A percentile compares a stretch with the other conserved stretches of the same genome.
Evolutionary conservation across 2,329 filamentous ascomycete species (phyloP).

Genomic region (Diaporthe ampelina): DNA sequence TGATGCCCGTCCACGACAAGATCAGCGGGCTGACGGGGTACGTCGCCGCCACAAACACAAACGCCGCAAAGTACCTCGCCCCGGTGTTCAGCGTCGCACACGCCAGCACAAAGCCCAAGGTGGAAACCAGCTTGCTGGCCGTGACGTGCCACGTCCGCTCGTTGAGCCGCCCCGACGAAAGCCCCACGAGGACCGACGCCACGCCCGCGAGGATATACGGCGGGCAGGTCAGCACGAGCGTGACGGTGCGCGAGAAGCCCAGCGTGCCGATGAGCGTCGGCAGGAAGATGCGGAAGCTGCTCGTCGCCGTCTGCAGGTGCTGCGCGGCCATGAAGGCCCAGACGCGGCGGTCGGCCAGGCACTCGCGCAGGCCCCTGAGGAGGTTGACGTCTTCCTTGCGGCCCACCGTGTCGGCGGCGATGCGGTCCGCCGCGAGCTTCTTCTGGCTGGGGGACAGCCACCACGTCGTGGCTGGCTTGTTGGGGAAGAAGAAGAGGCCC

Average conservation of each 20-base stretch:
- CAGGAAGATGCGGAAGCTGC: slow-evolving; percentile 49
- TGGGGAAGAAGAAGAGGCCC: slow-evolving; percentile 52
- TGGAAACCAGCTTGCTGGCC: slow-evolving; percentile 54
- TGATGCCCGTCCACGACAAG: slow-evolving; percentile 57
- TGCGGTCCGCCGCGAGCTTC: slow-evolving; percentile 51
- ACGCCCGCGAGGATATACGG: slow-evolving; percentile 61
- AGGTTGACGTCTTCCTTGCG: neutral
- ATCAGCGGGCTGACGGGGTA: slow-evolving; percentile 59
- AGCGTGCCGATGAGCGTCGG: slow-evolving; percentile 57
- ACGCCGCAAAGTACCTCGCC: slow-evolving; percentile 49
- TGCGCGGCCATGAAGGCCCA: slow-evolving; percentile 28
- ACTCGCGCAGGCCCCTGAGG: slow-evolving; percentile 3
- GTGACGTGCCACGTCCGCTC: slow-evolving; percentile 64
- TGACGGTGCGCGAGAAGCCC: slow-evolving; percentile 56
- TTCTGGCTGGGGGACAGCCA: slow-evolving; percentile 58
- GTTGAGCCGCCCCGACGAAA: slow-evolving; percentile 60
- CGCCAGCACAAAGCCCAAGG: slow-evolving; percentile 53
- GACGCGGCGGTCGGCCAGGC: neutral
- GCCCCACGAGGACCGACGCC: slow-evolving; percentile 48
- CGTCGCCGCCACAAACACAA: slow-evolving; percentile 55
- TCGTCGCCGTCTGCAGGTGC: slow-evolving; percentile 42
- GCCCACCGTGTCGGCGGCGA: slow-evolving; percentile 17
- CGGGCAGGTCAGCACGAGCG: slow-evolving; percentile 59
- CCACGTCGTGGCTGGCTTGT: slow-evolving; percentile 52
- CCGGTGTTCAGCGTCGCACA: slow-evolving; percentile 47